phyloP scores from a whole-genome alignment of 768 basidiomycete species.

The Paxillus involutus region DNA sequence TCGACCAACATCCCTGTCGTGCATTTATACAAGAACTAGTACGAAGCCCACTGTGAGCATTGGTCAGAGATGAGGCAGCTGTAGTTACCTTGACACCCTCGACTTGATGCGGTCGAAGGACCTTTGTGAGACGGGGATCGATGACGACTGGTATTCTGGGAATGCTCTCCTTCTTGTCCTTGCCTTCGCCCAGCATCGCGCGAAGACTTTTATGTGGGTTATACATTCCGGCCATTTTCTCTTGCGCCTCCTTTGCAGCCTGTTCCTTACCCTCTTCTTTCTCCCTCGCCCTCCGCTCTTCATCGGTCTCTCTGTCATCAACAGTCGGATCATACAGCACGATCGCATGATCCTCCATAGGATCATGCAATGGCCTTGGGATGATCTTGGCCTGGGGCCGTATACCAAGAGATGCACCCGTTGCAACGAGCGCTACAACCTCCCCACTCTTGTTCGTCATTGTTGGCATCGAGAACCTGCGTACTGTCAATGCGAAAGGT shows the following conservation, averaged over 20 bases:
- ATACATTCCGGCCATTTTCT: conserved; percentile 71
- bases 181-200: conserved; percentile 69
- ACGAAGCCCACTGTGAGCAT: conserved; percentile 4
- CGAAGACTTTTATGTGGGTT: conserved; percentile 94
- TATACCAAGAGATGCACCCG: conserved; percentile 80
- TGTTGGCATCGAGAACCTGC: conserved; percentile 80
- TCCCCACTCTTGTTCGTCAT: conserved; percentile 75
- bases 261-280: conserved; percentile 70
- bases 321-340: conserved; percentile 97
- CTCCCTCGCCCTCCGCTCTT: conserved; percentile 73
- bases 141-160: conserved; percentile 96
- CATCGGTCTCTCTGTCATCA: conserved; percentile 88
- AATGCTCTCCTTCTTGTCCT: conserved; percentile 60
- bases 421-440: conserved; percentile 50
- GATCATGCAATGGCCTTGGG: conserved; percentile 93
- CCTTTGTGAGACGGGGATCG: conserved; percentile 82
- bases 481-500: conserved; percentile 60
- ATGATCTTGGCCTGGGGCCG: conserved; percentile 77
- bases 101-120: conserved; percentile 95
- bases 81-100: conserved; percentile 89
- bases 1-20: conserved; percentile 91
- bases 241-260: conserved; percentile 61
- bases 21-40: conserved; percentile 91
- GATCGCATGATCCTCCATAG: conserved; percentile 97
- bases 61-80: neutral